phyloP scores from a whole-genome alignment of 768 basidiomycete genomes.

The Podaxis sp. region DNA sequence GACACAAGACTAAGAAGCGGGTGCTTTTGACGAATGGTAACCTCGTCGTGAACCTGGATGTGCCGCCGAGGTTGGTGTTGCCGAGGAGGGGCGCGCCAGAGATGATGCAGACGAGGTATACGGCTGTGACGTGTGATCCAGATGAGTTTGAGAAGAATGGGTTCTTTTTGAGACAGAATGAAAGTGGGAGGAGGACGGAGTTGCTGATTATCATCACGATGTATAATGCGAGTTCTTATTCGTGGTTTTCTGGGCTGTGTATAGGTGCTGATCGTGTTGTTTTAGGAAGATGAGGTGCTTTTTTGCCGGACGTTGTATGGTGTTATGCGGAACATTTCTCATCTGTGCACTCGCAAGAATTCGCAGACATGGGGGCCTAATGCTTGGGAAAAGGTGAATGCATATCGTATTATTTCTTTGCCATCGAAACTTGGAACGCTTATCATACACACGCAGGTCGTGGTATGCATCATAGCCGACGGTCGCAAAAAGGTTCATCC shows the following conservation, averaged over 20 bases:
- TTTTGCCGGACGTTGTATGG: conserved; percentile 94
- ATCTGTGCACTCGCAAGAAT: conserved; percentile 81
- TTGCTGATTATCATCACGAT: conserved; percentile 94
- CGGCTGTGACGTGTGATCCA: conserved; percentile 92
- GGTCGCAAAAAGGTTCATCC: conserved; percentile 83
- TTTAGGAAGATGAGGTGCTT: conserved; percentile 82
- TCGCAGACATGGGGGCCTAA: conserved; percentile 96
- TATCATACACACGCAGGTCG: conserved; percentile 54
- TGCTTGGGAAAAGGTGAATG: conserved; percentile 87
- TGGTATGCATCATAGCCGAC: conserved; percentile 90
- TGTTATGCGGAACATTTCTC: conserved; percentile 86
- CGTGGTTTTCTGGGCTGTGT: not conserved
- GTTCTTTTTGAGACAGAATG: conserved; percentile 84
- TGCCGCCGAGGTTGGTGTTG: conserved; percentile 82
- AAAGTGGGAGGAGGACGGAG: conserved; percentile 79
- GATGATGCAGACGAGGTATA: conserved; percentile 73
- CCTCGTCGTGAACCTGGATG: conserved; percentile 78
- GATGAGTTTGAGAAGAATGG: conserved; percentile 86
- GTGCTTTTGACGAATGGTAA: conserved; percentile 88
- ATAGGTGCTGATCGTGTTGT: conserved; percentile 6
- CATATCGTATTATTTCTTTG: not conserved
- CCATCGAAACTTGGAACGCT: not conserved
- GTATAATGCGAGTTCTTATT: conserved; percentile 75
- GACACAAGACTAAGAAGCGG: conserved; percentile 75
- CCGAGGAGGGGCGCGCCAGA: conserved; percentile 71